These are phyloP conservation scores for Tolypocladium endophyticum DNA, from an alignment of 2,329 filamentous ascomycete genomes.

Conservation along the genomic window DNA sequence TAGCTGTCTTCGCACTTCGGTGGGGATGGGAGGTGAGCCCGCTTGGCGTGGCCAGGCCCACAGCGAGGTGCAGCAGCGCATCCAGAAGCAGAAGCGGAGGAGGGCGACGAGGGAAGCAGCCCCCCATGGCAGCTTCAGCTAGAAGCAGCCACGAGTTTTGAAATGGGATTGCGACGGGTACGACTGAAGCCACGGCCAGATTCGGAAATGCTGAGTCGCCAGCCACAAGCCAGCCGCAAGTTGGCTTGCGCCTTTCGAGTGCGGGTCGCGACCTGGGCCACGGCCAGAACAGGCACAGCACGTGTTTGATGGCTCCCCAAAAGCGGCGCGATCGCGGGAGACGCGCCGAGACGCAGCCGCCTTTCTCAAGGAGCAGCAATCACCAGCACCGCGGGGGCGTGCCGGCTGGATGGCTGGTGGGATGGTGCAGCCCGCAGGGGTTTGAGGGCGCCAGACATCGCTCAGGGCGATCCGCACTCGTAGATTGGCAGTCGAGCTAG, in stretches of 20 bases:
- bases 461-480: neutral
- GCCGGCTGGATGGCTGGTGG: neutral
- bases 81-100: neutral
- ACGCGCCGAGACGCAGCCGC: neutral
- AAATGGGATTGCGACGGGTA: neutral
- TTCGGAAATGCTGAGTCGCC: neutral
- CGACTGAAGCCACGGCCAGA: neutral
- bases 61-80: neutral
- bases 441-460: neutral
- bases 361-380: neutral
- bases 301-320: neutral
- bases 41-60: neutral
- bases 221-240: neutral
- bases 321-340: neutral
- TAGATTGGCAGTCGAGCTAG: neutral
- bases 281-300: neutral
- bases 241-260: neutral
- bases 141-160: neutral
- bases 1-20: neutral
- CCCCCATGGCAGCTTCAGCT: neutral
- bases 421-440: neutral
- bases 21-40: neutral
- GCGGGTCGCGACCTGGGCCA: neutral
- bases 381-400: neutral
- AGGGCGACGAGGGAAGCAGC: neutral